phyloP scores from a whole-genome alignment of 2,329 filamentous ascomycete genomes.

The Sporothrix humicola region DNA sequence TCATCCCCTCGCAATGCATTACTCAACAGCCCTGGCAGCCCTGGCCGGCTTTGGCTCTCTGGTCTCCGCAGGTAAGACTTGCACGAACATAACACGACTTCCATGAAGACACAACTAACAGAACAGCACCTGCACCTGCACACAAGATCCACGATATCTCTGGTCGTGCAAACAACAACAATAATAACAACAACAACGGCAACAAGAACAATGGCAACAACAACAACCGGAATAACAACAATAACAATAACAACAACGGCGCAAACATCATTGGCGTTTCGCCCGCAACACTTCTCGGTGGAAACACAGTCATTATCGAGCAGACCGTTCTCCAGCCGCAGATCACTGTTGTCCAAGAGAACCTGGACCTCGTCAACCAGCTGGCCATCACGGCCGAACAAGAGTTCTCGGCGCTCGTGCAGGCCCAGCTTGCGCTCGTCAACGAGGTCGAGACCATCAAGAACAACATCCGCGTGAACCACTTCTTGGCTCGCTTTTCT shows the following conservation, averaged over 20 bases:
- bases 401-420: constrained; percentile 47
- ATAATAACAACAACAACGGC: constrained; percentile 33
- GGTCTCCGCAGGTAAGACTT: constrained; percentile 42
- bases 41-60: constrained; percentile 43
- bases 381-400: constrained; percentile 47
- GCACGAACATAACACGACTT: no score
- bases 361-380: constrained; percentile 46
- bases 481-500: constrained; percentile 47
- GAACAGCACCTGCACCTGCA: constrained; percentile 36
- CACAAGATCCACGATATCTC: constrained; percentile 5
- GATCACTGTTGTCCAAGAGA: constrained; percentile 47
- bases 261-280: constrained; percentile 38
- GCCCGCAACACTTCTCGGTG: constrained; percentile 29
- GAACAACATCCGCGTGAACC: constrained; percentile 51
- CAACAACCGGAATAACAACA: constrained; percentile 41
- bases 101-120: neutral
- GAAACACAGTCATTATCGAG: constrained; percentile 44
- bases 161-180: constrained; percentile 36
- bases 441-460: constrained; percentile 50
- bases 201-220: constrained; percentile 41
- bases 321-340: constrained; percentile 43
- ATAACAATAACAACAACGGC: constrained; percentile 28
- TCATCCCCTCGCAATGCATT: constrained; percentile 38
- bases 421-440: constrained; percentile 47
- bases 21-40: constrained; percentile 41